Evolutionary conservation across 768 basidiomycete species (phyloP).

Genomic region (Amanita inopinata): DNA sequence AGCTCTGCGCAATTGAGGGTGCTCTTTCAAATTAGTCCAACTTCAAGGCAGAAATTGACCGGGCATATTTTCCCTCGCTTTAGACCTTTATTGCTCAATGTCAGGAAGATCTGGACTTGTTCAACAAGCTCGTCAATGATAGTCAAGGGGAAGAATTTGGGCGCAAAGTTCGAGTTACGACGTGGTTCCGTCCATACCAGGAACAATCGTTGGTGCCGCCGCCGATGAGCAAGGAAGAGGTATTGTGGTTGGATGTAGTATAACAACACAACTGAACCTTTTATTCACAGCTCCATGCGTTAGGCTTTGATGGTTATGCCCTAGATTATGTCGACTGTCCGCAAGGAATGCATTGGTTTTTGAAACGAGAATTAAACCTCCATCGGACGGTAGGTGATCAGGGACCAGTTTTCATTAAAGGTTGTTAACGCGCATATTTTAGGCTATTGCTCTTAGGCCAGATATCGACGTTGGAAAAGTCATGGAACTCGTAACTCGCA

Average conservation of each 20-base stretch:
- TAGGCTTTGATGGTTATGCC: conserved; percentile 78
- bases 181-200: conserved; percentile 52
- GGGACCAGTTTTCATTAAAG: background rate
- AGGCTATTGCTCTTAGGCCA: conserved; percentile 56
- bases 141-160: conserved; percentile 35
- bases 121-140: conserved; percentile 67
- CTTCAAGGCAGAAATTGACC: background rate
- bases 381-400: conserved; percentile 57
- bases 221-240: conserved; percentile 55
- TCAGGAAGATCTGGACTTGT: conserved; percentile 65
- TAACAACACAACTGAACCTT: background rate
- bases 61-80: too few species aligned
- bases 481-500: conserved; percentile 49
- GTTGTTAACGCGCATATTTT: background rate
- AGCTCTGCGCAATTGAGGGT: conserved; percentile 54
- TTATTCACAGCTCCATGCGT: conserved; percentile 36
- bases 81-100: conserved; percentile 84
- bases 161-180: conserved; percentile 44
- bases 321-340: conserved; percentile 77
- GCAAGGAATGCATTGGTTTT: conserved; percentile 60
- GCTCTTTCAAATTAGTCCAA: conserved; percentile 10
- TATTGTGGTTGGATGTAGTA: conserved; percentile 19
- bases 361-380: conserved; percentile 52
- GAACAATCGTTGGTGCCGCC: conserved; percentile 29
- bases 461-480: conserved; percentile 43